Evolutionary conservation across 192 early-diverging fungal species (phyloP), one percentile per base, ranked within the genome.

Genomic region (Entophlyctis luteolus): DNA sequence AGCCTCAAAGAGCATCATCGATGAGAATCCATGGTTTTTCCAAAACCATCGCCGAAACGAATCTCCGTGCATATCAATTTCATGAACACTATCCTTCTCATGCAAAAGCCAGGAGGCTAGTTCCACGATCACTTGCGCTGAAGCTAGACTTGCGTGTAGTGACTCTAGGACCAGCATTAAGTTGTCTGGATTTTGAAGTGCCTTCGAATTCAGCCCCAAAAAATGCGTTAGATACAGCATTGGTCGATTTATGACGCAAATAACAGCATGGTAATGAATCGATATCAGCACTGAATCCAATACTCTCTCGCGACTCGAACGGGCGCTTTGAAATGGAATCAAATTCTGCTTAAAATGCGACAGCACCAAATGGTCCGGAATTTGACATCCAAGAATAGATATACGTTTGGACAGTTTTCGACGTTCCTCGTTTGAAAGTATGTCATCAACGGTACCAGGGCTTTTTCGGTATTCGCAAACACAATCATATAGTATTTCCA

Each of bases 211-310:
- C 20, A 10, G 28, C 14, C 5, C 18, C 27, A 55, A 22, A 20
- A 29, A 55, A 18, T 55, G 31, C 31, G 54, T 55, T 18, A 55
- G 28, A 55, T 55, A 55, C 14, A 55, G 54, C 5, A 33, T 55
- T 12, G 54, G 54, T 27, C 54, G 54, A 55, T 55, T 55, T 6
- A 55, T 5, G 28, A 55, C 10, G 28, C 54, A 29, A 22, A 55
- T 20, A 10, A 34, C 6, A 6, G 32, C 5, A 33, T 55, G 10
- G 28, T 31, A 55, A 55, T 31, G 36, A 10, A 55, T 4, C 36
- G 54, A 35, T 14, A 34, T 55, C 18, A 55, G 16, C 4, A 55
- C 18, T 4, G 10, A 18, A 33, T 55, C 54, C 10, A 31, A 16
- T 29, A 55, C 27, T 16, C 14, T 55, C 28, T 55, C 54, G 4